Evolutionary conservation across 164 flowering plant species (phyloP).

Genomic region (Aristolochia contorta): DNA sequence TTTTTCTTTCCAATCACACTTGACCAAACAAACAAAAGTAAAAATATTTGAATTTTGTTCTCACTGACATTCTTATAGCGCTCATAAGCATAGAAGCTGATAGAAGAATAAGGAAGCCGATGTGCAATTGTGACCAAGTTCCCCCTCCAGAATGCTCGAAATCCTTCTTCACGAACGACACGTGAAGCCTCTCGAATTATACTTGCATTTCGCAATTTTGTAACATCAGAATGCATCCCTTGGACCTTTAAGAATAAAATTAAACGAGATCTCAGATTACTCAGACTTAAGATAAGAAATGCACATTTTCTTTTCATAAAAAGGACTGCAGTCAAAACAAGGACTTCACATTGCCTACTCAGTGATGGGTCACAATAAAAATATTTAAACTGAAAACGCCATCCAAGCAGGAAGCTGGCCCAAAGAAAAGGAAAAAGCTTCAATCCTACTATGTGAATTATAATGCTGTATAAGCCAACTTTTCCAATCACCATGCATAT

Average conservation of each 20-base stretch:
- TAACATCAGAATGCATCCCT: constrained; percentile 78
- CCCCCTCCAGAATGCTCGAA: constrained; percentile 86
- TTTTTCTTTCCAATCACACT: not conserved
- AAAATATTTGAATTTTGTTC: not conserved
- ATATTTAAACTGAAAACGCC: no score
- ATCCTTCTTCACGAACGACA: constrained; percentile 61
- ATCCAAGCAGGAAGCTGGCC: no score
- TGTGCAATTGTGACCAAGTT: constrained; percentile 77
- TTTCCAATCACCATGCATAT: no score
- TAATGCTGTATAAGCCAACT: no score
- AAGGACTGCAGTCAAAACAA: no score
- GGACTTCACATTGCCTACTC: no score
- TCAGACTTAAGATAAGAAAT: not conserved
- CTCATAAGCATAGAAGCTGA: constrained; percentile 72
- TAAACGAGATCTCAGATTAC: not conserved
- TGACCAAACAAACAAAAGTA: not conserved
- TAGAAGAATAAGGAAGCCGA: constrained; percentile 80
- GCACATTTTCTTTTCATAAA: no score
- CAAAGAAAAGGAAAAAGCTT: no score
- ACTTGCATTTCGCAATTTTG: constrained; percentile 45
- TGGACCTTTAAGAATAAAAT: constrained; percentile 38
- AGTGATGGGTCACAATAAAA: no score
- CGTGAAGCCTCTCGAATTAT: constrained; percentile 80
- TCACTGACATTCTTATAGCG: constrained; percentile 56
- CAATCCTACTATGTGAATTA: no score